Evolutionary conservation across 345 rosid genomes (phyloP).

Genomic region (Populus nigra): DNA sequence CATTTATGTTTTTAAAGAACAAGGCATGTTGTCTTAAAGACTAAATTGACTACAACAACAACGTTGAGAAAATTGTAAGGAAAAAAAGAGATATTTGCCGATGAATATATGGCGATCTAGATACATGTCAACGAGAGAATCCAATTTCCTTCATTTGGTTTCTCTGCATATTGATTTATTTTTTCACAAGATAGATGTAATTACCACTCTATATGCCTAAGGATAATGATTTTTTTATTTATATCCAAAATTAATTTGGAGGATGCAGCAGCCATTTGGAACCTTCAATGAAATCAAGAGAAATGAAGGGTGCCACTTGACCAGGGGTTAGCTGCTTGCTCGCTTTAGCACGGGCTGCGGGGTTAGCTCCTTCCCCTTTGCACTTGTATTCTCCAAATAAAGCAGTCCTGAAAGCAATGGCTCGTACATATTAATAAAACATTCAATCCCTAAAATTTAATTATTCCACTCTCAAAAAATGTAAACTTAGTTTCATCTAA

Average conservation of each 20-base stretch:
- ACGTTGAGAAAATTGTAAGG: too few species aligned
- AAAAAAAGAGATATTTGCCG: too few species aligned
- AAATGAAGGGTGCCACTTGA: conserved; percentile 36
- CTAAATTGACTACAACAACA: too few species aligned
- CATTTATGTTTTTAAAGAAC: too few species aligned
- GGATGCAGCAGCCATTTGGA: conserved; percentile 71
- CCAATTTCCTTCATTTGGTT: background rate
- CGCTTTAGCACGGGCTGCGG: conserved; percentile 25
- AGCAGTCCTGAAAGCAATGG: conserved; percentile 30
- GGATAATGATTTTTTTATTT: background rate
- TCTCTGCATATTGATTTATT: background rate
- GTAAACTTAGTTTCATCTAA: too few species aligned
- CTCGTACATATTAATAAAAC: background rate
- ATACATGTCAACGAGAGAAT: background rate
- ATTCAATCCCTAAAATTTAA: too few species aligned
- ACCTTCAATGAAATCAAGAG: conserved; percentile 46
- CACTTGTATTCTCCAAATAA: conserved; percentile 58
- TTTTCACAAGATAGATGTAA: background rate
- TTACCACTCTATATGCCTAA: background rate
- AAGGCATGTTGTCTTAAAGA: too few species aligned
- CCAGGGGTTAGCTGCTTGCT: conserved; percentile 29
- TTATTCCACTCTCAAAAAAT: too few species aligned
- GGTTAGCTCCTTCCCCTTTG: conserved; percentile 45
- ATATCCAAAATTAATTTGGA: conserved; percentile 21
- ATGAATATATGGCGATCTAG: background rate